Evolutionary conservation across 768 basidiomycete species (phyloP).

Genomic region (Suillus alpinus): DNA sequence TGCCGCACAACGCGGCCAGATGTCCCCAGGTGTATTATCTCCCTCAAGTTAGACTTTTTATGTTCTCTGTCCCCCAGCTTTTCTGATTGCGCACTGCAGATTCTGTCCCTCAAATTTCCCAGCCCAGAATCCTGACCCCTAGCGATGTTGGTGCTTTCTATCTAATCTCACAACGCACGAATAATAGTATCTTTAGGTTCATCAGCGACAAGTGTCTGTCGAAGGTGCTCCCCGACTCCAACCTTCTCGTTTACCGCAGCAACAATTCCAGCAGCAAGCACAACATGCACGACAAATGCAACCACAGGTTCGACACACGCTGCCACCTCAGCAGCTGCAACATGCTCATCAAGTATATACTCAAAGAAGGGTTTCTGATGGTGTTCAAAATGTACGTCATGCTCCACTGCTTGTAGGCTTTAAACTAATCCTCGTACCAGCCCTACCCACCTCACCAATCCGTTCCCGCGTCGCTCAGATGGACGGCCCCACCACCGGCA

Average conservation of each 20-base stretch:
- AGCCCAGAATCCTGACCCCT: background rate
- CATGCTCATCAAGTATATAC: background rate
- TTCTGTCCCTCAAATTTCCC: background rate
- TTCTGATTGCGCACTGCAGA: background rate
- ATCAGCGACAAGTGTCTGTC: conserved; percentile 1
- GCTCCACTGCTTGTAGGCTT: too few relatives aligned
- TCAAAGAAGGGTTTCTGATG: background rate
- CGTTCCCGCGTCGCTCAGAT: too few relatives aligned
- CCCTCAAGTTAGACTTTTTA: background rate
- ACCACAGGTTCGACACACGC: background rate
- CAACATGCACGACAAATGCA: conserved; percentile 2
- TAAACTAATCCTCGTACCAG: background rate
- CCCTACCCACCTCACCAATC: background rate
- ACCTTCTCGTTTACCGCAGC: conserved; percentile 6
- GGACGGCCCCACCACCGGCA: background rate
- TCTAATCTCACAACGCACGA: background rate
- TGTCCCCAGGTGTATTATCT: background rate
- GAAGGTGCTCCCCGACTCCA: conserved; percentile 1
- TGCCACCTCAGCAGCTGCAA: conserved; percentile 2
- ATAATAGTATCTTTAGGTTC: background rate
- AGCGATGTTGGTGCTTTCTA: background rate
- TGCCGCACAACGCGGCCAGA: background rate
- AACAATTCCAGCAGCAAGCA: background rate
- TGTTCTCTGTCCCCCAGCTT: background rate
- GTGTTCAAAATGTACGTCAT: background rate